Evolutionary conservation across 1,284 basidiomycete genomes (phyloP).

Genomic region (Apiotrichum domesticum): DNA sequence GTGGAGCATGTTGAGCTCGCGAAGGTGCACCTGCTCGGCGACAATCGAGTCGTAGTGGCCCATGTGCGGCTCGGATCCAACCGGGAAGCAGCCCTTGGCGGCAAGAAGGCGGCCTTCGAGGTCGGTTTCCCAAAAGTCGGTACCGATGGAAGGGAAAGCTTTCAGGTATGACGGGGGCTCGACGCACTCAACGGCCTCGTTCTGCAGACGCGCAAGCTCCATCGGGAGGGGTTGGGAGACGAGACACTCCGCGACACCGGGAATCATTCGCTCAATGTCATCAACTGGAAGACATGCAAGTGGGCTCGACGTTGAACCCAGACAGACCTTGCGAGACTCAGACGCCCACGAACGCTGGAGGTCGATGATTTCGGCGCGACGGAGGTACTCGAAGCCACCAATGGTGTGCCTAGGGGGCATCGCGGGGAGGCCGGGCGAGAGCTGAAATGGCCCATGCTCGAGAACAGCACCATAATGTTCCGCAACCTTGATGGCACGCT

Average conservation of each 20-base stretch:
- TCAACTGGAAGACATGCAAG: not conserved
- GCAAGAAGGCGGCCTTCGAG: not conserved
- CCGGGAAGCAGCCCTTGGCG: constrained; percentile 7
- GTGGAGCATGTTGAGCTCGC: constrained; percentile 7
- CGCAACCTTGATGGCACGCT: constrained; percentile 5
- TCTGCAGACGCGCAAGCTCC: not conserved
- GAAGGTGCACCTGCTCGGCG: constrained; percentile 5
- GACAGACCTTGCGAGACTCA: not conserved
- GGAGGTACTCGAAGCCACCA: constrained; percentile 11
- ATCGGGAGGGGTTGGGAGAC: not conserved
- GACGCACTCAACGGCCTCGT: not conserved
- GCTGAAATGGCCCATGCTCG: constrained; percentile 4
- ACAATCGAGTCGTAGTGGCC: constrained; percentile 3
- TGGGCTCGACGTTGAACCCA: not conserved
- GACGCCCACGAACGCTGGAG: constrained; percentile 7
- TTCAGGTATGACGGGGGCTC: constrained; percentile 2
- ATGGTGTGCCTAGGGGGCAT: not conserved
- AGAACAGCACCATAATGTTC: constrained; percentile 10
- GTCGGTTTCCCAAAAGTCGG: constrained; percentile 5
- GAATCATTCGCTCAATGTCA: constrained; percentile 1
- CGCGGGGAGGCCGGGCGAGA: not conserved
- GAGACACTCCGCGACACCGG: constrained; percentile 1
- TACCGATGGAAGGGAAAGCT: not conserved
- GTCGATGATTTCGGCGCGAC: constrained; percentile 9
- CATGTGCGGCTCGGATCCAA: constrained; percentile 3